Percentiles rank a stretch among this genome's conserved stretches.
These are phyloP conservation scores for Verticillium tricorpus DNA, from an alignment of 2,329 filamentous ascomycete genomes.

Conservation along the genomic window DNA sequence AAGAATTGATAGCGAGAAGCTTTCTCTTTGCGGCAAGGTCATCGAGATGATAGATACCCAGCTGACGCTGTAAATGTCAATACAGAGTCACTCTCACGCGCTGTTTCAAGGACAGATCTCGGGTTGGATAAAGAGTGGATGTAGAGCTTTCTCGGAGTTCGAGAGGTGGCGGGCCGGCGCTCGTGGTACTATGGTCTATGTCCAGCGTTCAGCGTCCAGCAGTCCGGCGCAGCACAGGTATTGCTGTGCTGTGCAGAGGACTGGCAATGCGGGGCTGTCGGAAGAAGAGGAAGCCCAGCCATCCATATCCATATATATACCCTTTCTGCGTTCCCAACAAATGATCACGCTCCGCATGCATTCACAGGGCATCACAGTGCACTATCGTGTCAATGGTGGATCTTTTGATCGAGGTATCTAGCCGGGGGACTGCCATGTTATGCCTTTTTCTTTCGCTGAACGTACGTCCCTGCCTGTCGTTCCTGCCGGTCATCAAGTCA, in stretches of 20 bases:
- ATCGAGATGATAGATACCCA: no score
- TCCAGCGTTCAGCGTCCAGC: no score
- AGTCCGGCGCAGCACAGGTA: no score
- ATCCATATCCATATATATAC: not conserved
- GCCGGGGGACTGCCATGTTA: not conserved
- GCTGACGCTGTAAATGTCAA: no score
- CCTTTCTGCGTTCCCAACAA: not conserved
- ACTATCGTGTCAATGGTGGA: not conserved
- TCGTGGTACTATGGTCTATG: no score
- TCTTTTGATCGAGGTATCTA: slow-evolving; percentile 1
- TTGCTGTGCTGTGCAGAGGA: not conserved
- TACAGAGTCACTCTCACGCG: no score
- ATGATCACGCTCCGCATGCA: not conserved
- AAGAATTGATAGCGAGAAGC: no score
- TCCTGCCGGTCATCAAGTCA: not conserved
- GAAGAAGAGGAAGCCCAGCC: not conserved
- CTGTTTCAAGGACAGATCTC: no score
- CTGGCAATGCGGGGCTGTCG: not conserved
- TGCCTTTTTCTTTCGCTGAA: not conserved
- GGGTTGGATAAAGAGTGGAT: no score
- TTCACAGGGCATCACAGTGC: not conserved
- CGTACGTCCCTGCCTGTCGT: not conserved
- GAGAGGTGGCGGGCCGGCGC: no score
- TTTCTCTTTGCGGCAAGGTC: no score
- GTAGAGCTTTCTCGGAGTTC: no score